Conservation (phyloP, 768 basidiomycete genomes). For the Suillus fuscotomentosus region DNA sequence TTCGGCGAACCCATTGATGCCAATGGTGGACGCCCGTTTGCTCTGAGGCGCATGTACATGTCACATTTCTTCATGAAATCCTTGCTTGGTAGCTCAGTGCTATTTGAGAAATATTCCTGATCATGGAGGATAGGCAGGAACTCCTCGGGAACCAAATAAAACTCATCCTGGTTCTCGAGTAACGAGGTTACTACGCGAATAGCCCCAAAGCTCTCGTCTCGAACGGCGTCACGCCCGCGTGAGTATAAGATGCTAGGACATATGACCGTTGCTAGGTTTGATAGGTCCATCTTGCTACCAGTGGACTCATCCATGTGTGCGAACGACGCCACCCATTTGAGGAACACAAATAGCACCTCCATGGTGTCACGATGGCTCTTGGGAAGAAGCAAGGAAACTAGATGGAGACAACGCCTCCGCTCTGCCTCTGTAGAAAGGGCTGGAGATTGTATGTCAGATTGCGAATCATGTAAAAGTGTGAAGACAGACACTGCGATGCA, state of each 20-base stretch:
- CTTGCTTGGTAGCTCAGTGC: conserved; percentile 86
- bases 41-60: conserved; percentile 78
- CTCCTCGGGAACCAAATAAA: conserved; percentile 92
- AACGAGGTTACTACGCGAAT: conserved; percentile 84
- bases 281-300: conserved; percentile 97
- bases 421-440: conserved; percentile 80
- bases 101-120: conserved; percentile 88
- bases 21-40: conserved; percentile 48
- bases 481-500: conserved; percentile 77
- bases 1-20: conserved; percentile 27
- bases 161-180: conserved; percentile 92
- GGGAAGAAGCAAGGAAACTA: conserved; percentile 83
- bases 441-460: conserved; percentile 9
- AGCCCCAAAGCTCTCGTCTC: conserved; percentile 90
- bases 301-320: conserved; percentile 97
- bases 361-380: conserved; percentile 95
- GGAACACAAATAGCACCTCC: conserved; percentile 96
- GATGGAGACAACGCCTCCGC: conserved; percentile 79
- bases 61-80: conserved; percentile 96
- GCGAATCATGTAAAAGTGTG: not conserved
- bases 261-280: conserved; percentile 95
- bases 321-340: conserved; percentile 99
- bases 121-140: conserved; percentile 84
- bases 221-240: conserved; percentile 76
- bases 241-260: conserved; percentile 97